These are phyloP conservation scores for Carallia brachiata DNA, from an alignment of 345 rosid genomes.

Conservation along the genomic window DNA sequence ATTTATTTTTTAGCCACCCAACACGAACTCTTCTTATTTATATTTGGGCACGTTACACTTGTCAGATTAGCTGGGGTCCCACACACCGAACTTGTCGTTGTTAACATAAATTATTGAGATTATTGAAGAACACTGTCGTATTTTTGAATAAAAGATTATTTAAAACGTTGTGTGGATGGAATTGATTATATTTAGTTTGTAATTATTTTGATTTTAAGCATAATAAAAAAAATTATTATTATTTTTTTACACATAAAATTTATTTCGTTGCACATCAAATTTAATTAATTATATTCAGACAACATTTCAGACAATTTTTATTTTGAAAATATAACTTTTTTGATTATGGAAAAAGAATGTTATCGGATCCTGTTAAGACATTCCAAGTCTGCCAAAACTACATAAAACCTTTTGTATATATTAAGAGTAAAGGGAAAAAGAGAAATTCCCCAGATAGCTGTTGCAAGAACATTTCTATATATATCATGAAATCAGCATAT, in stretches of 20 bases:
- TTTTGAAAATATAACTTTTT: no score
- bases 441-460: slow-evolving; percentile 19
- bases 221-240: no score
- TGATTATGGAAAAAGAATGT: neutral
- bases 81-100: slow-evolving; percentile 7
- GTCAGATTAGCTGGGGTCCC: slow-evolving; percentile 5
- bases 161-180: no score
- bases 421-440: slow-evolving; percentile 17
- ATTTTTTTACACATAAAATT: no score
- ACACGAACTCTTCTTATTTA: neutral
- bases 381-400: slow-evolving; percentile 17
- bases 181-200: no score
- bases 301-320: no score
- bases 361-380: slow-evolving; percentile 22
- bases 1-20: no score
- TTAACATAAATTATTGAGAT: neutral
- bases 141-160: no score
- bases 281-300: no score
- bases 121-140: no score
- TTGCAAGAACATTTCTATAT: slow-evolving; percentile 27
- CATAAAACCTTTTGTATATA: slow-evolving; percentile 19
- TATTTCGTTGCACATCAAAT: no score
- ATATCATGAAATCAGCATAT: neutral
- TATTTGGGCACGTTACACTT: neutral
- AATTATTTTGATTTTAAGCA: no score